Evolutionary conservation across 495 filamentous ascomycete genomes (phyloP).

Genomic region (Xylaria palmicola): DNA sequence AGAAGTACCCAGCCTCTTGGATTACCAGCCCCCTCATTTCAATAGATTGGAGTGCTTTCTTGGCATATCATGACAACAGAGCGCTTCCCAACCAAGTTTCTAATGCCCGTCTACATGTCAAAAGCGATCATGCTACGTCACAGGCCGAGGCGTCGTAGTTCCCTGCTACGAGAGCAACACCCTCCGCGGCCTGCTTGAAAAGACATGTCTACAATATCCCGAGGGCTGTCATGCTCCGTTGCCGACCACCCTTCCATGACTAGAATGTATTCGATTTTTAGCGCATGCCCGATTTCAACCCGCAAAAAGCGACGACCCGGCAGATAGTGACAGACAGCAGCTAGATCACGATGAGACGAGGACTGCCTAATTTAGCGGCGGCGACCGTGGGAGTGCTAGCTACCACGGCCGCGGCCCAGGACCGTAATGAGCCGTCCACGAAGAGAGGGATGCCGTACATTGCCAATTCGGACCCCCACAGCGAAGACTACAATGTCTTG

Average conservation of each 20-base stretch:
- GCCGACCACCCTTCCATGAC: background rate
- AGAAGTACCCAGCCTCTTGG: too few relatives aligned
- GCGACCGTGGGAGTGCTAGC: background rate
- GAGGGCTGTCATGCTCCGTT: background rate
- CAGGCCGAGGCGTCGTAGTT: background rate
- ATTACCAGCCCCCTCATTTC: too few relatives aligned
- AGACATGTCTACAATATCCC: background rate
- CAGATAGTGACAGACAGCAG: background rate
- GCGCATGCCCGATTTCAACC: background rate
- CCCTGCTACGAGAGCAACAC: background rate
- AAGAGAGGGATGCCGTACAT: slow-evolving; percentile 18
- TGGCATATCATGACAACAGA: background rate
- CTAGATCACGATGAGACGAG: background rate
- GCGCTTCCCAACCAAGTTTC: slow-evolving; percentile 1
- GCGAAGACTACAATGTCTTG: slow-evolving; percentile 7
- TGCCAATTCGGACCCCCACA: slow-evolving; percentile 3
- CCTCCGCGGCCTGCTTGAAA: background rate
- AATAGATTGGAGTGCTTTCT: background rate
- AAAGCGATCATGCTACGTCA: background rate
- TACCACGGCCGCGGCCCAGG: background rate
- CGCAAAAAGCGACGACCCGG: too few relatives aligned
- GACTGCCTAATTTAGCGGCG: background rate
- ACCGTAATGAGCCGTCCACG: background rate
- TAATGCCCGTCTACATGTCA: background rate
- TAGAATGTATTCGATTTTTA: background rate